Evolutionary conservation across 331 rosid genomes (phyloP), one percentile per base, ranked within the genome.

Genomic region (Rhamnella rubrinervis): DNA sequence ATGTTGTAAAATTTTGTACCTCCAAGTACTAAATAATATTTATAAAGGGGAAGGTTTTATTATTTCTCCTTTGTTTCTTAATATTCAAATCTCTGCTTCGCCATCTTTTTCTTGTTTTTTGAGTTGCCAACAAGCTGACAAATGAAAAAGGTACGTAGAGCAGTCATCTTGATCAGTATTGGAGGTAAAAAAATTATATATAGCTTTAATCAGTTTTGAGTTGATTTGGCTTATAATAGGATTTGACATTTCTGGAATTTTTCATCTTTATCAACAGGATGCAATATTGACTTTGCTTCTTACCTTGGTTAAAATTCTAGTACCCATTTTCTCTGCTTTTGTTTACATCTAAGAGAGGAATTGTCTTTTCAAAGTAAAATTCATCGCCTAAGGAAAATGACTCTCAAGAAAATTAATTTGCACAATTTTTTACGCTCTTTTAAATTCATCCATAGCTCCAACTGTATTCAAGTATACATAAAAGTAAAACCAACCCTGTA

Each of bases 1-100:
- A 73, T 77, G 84, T 78, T 82, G 85, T 78, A 78, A 74, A 80
- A 68, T 61, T 82, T 68, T 82, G 84, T 80, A 65, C 82, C 83
- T 81, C 77, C 49, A 67, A 37, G 70, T 76, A 74, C 71, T 78
- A 70, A 78, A 75, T 87, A 82, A 80, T 80, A 77, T 79, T 79
- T 75, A 55, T 70, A 23, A 77, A 79, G 73, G 84, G 89, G 85
- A 84, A 75, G 75, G 61, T 84, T 80, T 84, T 75, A 62, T 52
- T 39, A 59, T 59, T 68, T 82, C 83, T 82, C 88, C 86, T 76
- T 65, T 71, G 60, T 41, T 40, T 76, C 64, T 13, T 67, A 35
- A 6, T 66, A 58, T 50, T 37, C 5, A 61, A 26, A 19, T 11
- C 11, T 17, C 10, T 52, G 23, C 18, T 7, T 52, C 16, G 11